Percentiles rank a stretch among this genome's conserved stretches.
Evolutionary conservation across 306 rosid genomes (phyloP).

Genomic region (Crataegus laevigata): DNA sequence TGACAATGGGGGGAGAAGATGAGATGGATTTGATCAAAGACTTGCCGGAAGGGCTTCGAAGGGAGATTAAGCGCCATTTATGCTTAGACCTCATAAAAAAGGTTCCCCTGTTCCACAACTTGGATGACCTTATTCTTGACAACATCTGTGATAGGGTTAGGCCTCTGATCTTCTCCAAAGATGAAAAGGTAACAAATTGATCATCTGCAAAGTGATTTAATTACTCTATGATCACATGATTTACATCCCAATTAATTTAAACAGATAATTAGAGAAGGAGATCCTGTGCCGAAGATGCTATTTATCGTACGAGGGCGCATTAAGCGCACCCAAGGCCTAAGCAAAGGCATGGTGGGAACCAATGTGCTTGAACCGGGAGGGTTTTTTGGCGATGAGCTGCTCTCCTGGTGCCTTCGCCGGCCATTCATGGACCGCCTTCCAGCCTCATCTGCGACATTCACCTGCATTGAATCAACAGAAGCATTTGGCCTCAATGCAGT

Average conservation of each 20-base stretch:
- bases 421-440: constrained; percentile 83
- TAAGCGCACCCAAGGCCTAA: constrained; percentile 62
- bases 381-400: constrained; percentile 82
- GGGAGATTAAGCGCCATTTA: constrained; percentile 84
- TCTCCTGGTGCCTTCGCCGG: constrained; percentile 88
- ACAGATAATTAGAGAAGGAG: constrained; percentile 96
- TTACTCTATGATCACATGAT: background rate
- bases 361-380: constrained; percentile 84
- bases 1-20: constrained; percentile 91
- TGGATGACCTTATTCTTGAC: constrained; percentile 93
- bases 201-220: background rate
- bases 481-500: constrained; percentile 67
- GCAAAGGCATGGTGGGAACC: constrained; percentile 89
- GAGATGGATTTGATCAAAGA: constrained; percentile 84
- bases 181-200: constrained; percentile 65
- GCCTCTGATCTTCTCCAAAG: constrained; percentile 81
- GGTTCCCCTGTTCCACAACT: constrained; percentile 87
- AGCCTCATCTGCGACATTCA: constrained; percentile 78
- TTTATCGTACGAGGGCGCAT: constrained; percentile 80
- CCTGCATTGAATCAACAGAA: constrained; percentile 70
- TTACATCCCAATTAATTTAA: background rate
- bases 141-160: constrained; percentile 87
- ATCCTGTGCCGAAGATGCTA: constrained; percentile 81
- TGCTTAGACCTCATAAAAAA: constrained; percentile 86
- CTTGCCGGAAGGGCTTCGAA: constrained; percentile 93